These are phyloP conservation scores for Picea mariana DNA, from an alignment of 83 land plant species.

Conservation along the genomic window DNA sequence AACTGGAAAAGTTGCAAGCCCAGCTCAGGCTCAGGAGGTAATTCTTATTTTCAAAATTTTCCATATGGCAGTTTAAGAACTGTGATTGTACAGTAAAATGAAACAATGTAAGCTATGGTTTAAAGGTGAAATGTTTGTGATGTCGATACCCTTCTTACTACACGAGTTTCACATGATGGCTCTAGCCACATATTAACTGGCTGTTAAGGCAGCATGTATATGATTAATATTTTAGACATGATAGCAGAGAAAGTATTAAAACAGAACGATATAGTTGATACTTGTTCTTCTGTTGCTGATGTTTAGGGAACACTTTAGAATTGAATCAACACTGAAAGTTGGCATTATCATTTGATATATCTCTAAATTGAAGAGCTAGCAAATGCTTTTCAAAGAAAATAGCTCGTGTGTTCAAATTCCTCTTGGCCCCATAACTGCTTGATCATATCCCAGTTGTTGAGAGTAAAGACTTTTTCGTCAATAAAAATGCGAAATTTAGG, in stretches of 20 bases:
- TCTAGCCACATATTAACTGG: not conserved
- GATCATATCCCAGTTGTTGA: not conserved
- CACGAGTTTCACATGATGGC: not conserved
- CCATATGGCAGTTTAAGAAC: not conserved
- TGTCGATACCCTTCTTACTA: not conserved
- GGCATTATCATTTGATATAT: not conserved
- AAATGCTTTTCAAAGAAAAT: slow-evolving; percentile 6
- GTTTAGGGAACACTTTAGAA: not conserved
- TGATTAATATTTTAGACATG: not conserved
- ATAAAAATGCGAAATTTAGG: no score
- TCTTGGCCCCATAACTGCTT: not conserved
- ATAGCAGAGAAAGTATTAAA: slow-evolving; percentile 3
- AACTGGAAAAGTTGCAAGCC: slow-evolving; percentile 91
- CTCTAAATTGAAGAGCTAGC: not conserved
- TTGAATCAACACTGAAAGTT: not conserved
- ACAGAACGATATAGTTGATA: not conserved
- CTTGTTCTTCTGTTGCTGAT: not conserved
- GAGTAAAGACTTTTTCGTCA: not conserved
- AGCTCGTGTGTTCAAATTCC: no score
- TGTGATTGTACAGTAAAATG: not conserved
- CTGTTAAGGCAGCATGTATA: not conserved
- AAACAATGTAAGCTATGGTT: not conserved
- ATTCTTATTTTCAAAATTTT: not conserved
- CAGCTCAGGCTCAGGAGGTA: slow-evolving; percentile 94
- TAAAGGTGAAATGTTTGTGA: not conserved